These are phyloP conservation scores for Periconia sp. DNA, from an alignment of 2,329 filamentous ascomycete genomes.

Conservation along the genomic window DNA sequence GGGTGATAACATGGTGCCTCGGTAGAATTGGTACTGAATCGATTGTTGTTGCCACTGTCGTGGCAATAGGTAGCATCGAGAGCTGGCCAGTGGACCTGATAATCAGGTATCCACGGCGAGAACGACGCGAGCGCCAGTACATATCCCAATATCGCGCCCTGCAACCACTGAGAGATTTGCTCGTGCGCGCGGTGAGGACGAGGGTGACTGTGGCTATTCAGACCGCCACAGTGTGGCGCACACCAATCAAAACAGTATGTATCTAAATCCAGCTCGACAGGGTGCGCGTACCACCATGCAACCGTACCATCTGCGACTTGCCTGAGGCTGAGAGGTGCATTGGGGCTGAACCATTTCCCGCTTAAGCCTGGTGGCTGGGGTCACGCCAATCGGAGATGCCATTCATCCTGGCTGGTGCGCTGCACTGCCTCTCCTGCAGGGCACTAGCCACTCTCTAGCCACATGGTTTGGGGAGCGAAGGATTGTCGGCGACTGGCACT, in stretches of 20 bases:
- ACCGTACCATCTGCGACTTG: background rate
- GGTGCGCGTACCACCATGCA: background rate
- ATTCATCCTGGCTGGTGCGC: too few relatives aligned
- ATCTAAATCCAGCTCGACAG: slow-evolving; percentile 2
- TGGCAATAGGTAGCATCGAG: background rate
- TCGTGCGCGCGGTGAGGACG: background rate
- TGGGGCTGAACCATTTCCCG: background rate
- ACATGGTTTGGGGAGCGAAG: too few relatives aligned
- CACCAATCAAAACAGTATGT: too few relatives aligned
- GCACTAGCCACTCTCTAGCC: too few relatives aligned
- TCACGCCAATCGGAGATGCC: background rate
- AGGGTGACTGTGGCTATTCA: slow-evolving; percentile 4
- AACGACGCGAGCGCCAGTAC: slow-evolving; percentile 8
- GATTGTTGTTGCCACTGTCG: slow-evolving; percentile 4
- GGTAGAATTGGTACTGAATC: slow-evolving; percentile 2
- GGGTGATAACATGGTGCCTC: slow-evolving; percentile 30
- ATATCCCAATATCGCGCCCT: slow-evolving; percentile 10
- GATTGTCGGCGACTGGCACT: too few relatives aligned
- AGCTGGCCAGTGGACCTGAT: slow-evolving; percentile 2
- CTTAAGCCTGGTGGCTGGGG: background rate
- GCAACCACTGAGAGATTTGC: background rate
- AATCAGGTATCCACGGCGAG: slow-evolving; percentile 2
- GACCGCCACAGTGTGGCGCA: too few relatives aligned
- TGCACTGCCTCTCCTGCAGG: too few relatives aligned
- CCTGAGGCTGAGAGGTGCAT: slow-evolving; percentile 3